Evolutionary conservation across 2,329 filamentous ascomycete genomes (phyloP).

Genomic region (Leptographium galeiforme): DNA sequence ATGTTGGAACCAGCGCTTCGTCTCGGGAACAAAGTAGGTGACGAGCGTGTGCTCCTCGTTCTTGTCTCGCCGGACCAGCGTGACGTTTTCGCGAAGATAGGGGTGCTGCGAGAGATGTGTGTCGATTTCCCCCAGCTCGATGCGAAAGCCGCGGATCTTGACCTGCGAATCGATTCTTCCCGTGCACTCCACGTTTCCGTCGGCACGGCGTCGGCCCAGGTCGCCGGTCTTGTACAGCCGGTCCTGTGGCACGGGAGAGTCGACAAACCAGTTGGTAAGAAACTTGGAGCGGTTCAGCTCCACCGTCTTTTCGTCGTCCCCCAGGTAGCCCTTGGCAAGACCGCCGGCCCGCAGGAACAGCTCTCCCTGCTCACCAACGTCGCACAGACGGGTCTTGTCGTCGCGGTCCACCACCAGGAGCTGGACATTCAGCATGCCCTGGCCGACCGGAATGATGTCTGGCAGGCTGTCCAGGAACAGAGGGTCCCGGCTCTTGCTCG

Average conservation of each 20-base stretch:
- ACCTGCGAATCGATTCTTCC: slow-evolving; percentile 69
- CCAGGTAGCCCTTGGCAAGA: slow-evolving; percentile 51
- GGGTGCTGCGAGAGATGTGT: slow-evolving; percentile 62
- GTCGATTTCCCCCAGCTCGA: slow-evolving; percentile 78
- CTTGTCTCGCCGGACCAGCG: slow-evolving; percentile 68
- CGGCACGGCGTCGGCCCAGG: slow-evolving; percentile 58
- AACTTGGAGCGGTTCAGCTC: slow-evolving; percentile 62
- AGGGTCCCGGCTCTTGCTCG: slow-evolving; percentile 49
- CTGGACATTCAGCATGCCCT: slow-evolving; percentile 81
- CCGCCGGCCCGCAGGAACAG: slow-evolving; percentile 73
- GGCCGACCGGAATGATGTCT: slow-evolving; percentile 71
- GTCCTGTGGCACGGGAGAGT: slow-evolving; percentile 60
- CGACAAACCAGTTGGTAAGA: slow-evolving; percentile 73
- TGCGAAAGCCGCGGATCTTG: slow-evolving; percentile 25
- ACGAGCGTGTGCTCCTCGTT: slow-evolving; percentile 78
- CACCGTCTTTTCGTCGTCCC: slow-evolving; percentile 39
- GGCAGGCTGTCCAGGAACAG: slow-evolving; percentile 26
- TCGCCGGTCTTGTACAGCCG: slow-evolving; percentile 81
- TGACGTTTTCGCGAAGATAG: slow-evolving; percentile 72
- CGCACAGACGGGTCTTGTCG: slow-evolving; percentile 54
- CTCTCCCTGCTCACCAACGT: slow-evolving; percentile 71
- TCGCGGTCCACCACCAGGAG: slow-evolving; percentile 68
- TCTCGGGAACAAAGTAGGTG: slow-evolving; percentile 80
- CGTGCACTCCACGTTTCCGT: slow-evolving; percentile 61
- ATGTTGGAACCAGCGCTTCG: slow-evolving; percentile 49